phyloP scores from a whole-genome alignment of 2,329 filamentous ascomycete genomes.

The Alternaria gansuensis region DNA sequence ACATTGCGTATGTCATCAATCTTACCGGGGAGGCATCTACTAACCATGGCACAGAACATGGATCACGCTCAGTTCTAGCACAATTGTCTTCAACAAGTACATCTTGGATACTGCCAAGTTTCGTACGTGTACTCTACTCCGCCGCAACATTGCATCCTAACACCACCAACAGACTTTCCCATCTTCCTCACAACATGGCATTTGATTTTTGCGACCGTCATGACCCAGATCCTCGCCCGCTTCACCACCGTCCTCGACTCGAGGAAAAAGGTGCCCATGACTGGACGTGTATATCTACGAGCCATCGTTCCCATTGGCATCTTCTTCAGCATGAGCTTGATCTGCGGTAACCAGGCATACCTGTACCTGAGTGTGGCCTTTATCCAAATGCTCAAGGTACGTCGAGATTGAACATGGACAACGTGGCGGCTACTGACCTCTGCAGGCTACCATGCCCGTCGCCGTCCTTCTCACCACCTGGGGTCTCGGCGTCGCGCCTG shows the following conservation, averaged over 20 bases:
- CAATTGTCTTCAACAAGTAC: conserved; percentile 99
- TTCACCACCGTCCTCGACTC: conserved; percentile 91
- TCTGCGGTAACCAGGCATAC: conserved; percentile 95
- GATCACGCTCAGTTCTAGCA: conserved; percentile 90
- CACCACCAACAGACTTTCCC: conserved; percentile 39
- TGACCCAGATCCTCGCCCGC: conserved; percentile 92
- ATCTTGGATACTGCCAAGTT: conserved; percentile 87
- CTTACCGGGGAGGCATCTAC: conserved; percentile 30
- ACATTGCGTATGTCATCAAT: conserved; percentile 72
- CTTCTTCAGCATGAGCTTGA: conserved; percentile 95
- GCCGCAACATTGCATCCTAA: conserved; percentile 38
- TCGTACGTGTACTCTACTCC: conserved; percentile 64
- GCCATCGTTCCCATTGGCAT: conserved; percentile 94
- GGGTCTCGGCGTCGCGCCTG: conserved; percentile 82
- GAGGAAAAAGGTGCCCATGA: conserved; percentile 97
- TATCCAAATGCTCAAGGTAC: conserved; percentile 98
- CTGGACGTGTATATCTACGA: conserved; percentile 87
- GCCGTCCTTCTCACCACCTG: conserved; percentile 90
- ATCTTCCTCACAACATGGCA: conserved; percentile 92
- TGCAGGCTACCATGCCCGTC: conserved; percentile 88
- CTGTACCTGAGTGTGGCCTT: conserved; percentile 95
- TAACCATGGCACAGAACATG: conserved; percentile 70
- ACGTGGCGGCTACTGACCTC: conserved; percentile 17
- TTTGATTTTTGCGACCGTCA: conserved; percentile 87
- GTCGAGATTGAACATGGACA: conserved; percentile 17